Conservation (phyloP, 2,329 filamentous ascomycete genomes). For the Mycosphaerelloides madeirae region DNA sequence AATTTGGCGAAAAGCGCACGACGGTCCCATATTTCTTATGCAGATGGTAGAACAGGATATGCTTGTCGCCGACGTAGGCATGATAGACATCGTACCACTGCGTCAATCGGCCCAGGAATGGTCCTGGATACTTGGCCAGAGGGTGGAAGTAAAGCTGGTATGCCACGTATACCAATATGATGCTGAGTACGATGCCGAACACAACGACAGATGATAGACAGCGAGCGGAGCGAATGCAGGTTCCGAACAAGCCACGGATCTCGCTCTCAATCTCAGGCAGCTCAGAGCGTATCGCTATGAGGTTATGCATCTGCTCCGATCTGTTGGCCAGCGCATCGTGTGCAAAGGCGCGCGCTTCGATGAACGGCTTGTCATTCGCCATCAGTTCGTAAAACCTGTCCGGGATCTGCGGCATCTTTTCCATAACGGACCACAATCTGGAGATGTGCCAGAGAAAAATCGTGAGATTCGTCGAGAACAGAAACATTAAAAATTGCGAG, state of each 20-base stretch:
- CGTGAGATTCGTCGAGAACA: no score
- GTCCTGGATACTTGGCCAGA: conserved; percentile 24
- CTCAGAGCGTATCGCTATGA: conserved; percentile 1
- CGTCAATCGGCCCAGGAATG: conserved; percentile 21
- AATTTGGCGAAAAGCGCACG: conserved; percentile 25
- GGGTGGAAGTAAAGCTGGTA: conserved; percentile 25
- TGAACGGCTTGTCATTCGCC: background rate
- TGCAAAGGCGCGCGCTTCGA: no score
- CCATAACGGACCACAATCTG: no score
- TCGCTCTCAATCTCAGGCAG: background rate
- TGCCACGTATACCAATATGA: conserved; percentile 14
- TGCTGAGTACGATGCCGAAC: conserved; percentile 6
- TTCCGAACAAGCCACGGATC: conserved; percentile 1
- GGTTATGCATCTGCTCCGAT: background rate
- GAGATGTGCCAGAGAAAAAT: no score
- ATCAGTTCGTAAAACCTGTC: no score
- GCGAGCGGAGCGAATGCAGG: conserved; percentile 10
- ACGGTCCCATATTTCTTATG: conserved; percentile 23
- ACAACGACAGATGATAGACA: conserved; percentile 9
- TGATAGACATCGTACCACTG: conserved; percentile 25
- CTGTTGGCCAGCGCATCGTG: background rate
- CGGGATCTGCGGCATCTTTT: no score
- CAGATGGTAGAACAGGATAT: conserved; percentile 23
- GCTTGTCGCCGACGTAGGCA: conserved; percentile 26
- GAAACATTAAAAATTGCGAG: no score